These are phyloP conservation scores for Pseudocercospora ulei DNA, from an alignment of 2,329 filamentous ascomycete genomes.

Conservation along the genomic window DNA sequence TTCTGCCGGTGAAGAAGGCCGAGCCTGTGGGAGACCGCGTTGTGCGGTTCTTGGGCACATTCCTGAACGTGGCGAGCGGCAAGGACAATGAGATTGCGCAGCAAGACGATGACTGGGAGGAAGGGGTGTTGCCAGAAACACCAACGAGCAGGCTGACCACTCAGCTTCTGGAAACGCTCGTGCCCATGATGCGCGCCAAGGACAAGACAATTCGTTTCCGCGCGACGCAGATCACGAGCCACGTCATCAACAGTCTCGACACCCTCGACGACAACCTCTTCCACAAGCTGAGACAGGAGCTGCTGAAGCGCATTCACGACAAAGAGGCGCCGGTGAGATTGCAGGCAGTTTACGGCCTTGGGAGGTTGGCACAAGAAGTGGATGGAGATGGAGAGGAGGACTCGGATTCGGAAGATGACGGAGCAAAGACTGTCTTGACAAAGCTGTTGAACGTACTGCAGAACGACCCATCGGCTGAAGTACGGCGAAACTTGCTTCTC, in stretches of 20 bases:
- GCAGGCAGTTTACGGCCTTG: conserved; percentile 85
- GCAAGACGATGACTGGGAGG: conserved; percentile 51
- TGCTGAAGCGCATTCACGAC: conserved; percentile 79
- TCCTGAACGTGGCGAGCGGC: conserved; percentile 59
- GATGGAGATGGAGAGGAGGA: conserved; percentile 58
- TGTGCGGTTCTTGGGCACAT: conserved; percentile 78
- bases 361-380: conserved; percentile 63
- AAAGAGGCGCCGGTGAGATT: conserved; percentile 88
- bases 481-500: conserved; percentile 73
- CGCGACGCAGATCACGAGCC: conserved; percentile 77
- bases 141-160: conserved; percentile 71
- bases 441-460: conserved; percentile 82
- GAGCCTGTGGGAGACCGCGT: conserved; percentile 79
- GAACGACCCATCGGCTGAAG: conserved; percentile 89
- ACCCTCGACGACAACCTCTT: conserved; percentile 89
- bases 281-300: conserved; percentile 63
- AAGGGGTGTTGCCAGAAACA: conserved; percentile 61
- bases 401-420: conserved; percentile 56
- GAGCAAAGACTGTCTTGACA: conserved; percentile 60
- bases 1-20: conserved; percentile 82
- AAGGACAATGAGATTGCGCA: conserved; percentile 42
- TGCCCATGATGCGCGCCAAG: conserved; percentile 72
- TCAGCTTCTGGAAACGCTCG: conserved; percentile 60
- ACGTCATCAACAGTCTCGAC: conserved; percentile 85
- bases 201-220: conserved; percentile 89